Percentiles rank a stretch among this genome's conserved stretches.
These are phyloP conservation scores for Thymus mandschuricus DNA, from an alignment of 257 asterid genomes.

Conservation along the genomic window DNA sequence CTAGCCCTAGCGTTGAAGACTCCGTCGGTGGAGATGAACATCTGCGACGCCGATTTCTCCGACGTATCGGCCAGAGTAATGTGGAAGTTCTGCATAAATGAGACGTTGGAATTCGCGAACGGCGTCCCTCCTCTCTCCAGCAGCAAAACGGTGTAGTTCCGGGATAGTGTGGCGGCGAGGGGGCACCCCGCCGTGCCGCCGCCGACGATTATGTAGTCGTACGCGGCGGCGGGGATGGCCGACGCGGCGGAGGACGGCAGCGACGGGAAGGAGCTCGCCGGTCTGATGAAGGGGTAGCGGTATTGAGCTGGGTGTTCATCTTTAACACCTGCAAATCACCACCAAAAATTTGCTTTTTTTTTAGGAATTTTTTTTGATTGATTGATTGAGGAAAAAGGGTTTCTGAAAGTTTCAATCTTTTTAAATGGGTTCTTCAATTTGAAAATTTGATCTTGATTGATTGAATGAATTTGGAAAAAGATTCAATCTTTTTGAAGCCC, in stretches of 20 bases:
- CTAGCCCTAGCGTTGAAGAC: conserved; percentile 85
- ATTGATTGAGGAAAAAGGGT: conserved; percentile 10
- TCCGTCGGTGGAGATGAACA: conserved; percentile 87
- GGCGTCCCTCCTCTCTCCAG: conserved; percentile 96
- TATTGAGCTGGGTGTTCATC: conserved; percentile 51
- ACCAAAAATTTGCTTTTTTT: not conserved
- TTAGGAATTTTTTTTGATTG: not conserved
- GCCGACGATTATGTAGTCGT: conserved; percentile 86
- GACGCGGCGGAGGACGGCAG: conserved; percentile 40
- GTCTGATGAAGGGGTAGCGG: conserved; percentile 60
- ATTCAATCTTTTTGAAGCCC: not conserved
- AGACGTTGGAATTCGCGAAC: conserved; percentile 76
- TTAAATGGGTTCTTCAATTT: not conserved
- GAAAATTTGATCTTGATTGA: too few species aligned
- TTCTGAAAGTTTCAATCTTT: conserved; percentile 19
- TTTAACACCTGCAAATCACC: conserved; percentile 33
- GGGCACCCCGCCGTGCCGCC: conserved; percentile 99
- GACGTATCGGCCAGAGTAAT: conserved; percentile 79
- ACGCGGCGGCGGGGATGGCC: conserved; percentile 29
- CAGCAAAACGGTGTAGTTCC: conserved; percentile 67
- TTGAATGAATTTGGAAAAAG: not conserved
- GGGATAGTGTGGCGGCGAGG: conserved; percentile 82
- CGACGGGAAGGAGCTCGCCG: conserved; percentile 61
- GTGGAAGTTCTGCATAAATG: conserved; percentile 84
- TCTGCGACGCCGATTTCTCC: conserved; percentile 80